phyloP scores from a whole-genome alignment of 2,329 filamentous ascomycete species.

The Bipolaris gigantea region DNA sequence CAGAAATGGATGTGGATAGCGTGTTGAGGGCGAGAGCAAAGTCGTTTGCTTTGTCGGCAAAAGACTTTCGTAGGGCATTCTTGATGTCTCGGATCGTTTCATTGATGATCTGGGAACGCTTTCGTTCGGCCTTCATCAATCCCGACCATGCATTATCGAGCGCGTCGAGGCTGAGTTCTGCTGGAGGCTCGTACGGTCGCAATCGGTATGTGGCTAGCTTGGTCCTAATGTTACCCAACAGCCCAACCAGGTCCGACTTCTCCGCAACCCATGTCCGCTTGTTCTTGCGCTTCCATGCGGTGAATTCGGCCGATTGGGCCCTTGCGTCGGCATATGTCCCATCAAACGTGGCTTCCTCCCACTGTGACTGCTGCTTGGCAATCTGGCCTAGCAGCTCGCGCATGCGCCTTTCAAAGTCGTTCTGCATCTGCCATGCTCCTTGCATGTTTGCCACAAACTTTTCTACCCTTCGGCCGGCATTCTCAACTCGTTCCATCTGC shows the following conservation, averaged over 20 bases:
- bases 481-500: conserved; percentile 98
- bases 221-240: conserved; percentile 98
- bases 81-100: conserved; percentile 99
- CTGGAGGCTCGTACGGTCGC: conserved; percentile 85
- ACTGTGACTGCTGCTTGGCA: conserved; percentile 69
- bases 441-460: conserved; percentile 99
- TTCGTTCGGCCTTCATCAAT: conserved; percentile 81
- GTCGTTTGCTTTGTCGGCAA: conserved; percentile 97
- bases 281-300: conserved; percentile 83
- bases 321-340: conserved; percentile 94
- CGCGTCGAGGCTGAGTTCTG: conserved; percentile 77
- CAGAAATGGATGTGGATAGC: conserved; percentile 90
- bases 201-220: conserved; percentile 94
- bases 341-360: conserved; percentile 80
- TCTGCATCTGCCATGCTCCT: conserved; percentile 99
- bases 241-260: conserved; percentile 90
- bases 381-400: conserved; percentile 76
- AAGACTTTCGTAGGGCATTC: conserved; percentile 85
- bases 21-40: conserved; percentile 95
- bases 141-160: conserved; percentile 81
- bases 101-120: conserved; percentile 90
- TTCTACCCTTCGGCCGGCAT: conserved; percentile 91
- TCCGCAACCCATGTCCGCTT: conserved; percentile 97
- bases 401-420: conserved; percentile 91
- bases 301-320: conserved; percentile 77